phyloP scores from a whole-genome alignment of 2,329 filamentous ascomycete species.

The Fusarium ambrosium region DNA sequence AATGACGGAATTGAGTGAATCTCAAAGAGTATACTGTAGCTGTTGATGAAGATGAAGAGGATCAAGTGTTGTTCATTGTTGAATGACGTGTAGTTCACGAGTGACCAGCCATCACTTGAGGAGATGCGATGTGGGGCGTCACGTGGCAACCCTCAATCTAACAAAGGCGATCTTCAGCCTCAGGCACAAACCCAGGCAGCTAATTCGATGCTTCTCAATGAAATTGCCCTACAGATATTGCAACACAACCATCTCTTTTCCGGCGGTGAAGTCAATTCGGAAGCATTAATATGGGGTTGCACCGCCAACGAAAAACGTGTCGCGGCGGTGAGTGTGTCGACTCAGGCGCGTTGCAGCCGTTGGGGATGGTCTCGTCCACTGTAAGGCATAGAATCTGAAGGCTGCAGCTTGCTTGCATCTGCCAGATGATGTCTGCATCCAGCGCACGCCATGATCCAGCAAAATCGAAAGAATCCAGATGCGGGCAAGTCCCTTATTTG shows the following conservation, averaged over 20 bases:
- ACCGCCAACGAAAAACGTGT: background rate
- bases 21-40: background rate
- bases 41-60: background rate
- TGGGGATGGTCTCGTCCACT: background rate
- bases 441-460: conserved; percentile 15
- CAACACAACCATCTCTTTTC: background rate
- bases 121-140: background rate
- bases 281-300: background rate
- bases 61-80: background rate
- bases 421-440: conserved; percentile 11
- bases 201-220: background rate
- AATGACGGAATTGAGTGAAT: background rate
- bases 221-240: background rate
- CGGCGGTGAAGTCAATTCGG: conserved; percentile 8
- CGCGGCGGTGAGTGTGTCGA: conserved; percentile 14
- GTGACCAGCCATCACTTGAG: background rate
- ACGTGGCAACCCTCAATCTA: background rate
- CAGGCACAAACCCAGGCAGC: conserved; percentile 13
- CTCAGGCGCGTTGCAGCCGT: conserved; percentile 1
- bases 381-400: conserved; percentile 2
- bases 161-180: conserved; percentile 18
- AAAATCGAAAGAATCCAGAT: conserved; percentile 18
- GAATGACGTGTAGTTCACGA: background rate
- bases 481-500: background rate
- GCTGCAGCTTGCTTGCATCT: background rate